These are phyloP conservation scores for Vaccinium darrowii DNA, from an alignment of 148 eudicot species.

Conservation along the genomic window DNA sequence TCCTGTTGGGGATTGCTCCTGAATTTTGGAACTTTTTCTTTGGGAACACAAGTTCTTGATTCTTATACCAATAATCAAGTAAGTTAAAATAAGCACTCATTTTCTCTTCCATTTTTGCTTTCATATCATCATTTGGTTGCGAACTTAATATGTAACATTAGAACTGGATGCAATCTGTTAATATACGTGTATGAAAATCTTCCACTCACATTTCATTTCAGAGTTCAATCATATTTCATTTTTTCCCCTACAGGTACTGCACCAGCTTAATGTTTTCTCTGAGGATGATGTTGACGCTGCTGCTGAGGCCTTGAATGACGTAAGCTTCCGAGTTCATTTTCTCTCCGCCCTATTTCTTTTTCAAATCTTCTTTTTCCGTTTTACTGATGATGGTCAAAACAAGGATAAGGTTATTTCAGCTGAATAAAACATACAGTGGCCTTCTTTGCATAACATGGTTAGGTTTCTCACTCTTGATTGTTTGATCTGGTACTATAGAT, in stretches of 20 bases:
- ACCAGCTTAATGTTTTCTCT: slow-evolving; percentile 78
- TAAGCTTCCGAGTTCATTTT: slow-evolving; percentile 34
- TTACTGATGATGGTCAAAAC: background rate
- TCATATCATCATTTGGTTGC: background rate
- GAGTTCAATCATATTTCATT: background rate
- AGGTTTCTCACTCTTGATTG: slow-evolving; percentile 2
- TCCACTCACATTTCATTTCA: background rate
- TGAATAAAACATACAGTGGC: background rate
- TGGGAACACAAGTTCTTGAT: background rate
- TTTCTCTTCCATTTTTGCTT: background rate
- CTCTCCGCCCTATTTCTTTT: background rate
- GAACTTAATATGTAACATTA: background rate
- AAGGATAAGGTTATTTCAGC: background rate
- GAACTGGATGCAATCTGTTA: background rate
- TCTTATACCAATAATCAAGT: background rate
- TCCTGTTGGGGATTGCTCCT: background rate
- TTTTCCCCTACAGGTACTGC: slow-evolving; percentile 53
- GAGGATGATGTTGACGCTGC: slow-evolving; percentile 76
- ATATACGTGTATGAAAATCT: background rate
- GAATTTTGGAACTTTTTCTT: background rate
- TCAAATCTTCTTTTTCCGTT: background rate
- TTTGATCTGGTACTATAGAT: slow-evolving; percentile 40
- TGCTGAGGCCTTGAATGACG: slow-evolving; percentile 88
- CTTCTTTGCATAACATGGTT: background rate
- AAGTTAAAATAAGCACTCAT: background rate